Evolutionary conservation across 495 filamentous ascomycete genomes (phyloP).

Genomic region (Hyaloscypha bicolor): DNA sequence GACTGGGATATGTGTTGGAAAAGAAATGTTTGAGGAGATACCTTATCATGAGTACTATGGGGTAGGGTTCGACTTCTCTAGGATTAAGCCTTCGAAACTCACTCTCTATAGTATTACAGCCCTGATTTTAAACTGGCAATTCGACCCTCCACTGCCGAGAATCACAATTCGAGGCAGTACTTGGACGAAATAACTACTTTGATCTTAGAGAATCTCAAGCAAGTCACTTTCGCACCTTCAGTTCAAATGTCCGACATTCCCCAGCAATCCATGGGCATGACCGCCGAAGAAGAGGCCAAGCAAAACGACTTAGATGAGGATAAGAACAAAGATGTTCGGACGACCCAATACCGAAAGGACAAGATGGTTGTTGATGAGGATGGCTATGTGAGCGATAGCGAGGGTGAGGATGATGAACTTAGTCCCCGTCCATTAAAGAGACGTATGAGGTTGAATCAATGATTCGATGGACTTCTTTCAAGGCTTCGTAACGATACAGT

Average conservation of each 20-base stretch:
- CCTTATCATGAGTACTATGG: slow-evolving; percentile 96
- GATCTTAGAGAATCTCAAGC: slow-evolving; percentile 86
- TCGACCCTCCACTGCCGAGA: slow-evolving; percentile 94
- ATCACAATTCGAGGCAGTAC: slow-evolving; percentile 91
- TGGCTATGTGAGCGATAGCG: slow-evolving; percentile 86
- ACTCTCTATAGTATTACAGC: slow-evolving; percentile 70
- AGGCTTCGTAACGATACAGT: too few species aligned
- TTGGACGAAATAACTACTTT: slow-evolving; percentile 88
- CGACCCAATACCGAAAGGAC: slow-evolving; percentile 82
- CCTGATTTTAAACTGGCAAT: slow-evolving; percentile 95
- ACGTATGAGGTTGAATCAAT: too few species aligned
- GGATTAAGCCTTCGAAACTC: too few species aligned
- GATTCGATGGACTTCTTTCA: too few species aligned
- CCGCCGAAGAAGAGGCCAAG: slow-evolving; percentile 70
- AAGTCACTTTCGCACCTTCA: slow-evolving; percentile 81
- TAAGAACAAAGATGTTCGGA: slow-evolving; percentile 78
- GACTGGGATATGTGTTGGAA: slow-evolving; percentile 82
- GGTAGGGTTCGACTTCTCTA: too few species aligned
- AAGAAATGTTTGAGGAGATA: slow-evolving; percentile 73
- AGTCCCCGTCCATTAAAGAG: neutral
- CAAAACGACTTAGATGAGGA: slow-evolving; percentile 88
- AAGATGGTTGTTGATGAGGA: slow-evolving; percentile 70
- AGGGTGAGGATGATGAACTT: slow-evolving; percentile 60
- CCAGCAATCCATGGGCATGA: slow-evolving; percentile 65
- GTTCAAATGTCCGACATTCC: slow-evolving; percentile 94